These are phyloP conservation scores for Malassezia sp. DNA, from an alignment of 1,284 basidiomycete species.

Conservation along the genomic window DNA sequence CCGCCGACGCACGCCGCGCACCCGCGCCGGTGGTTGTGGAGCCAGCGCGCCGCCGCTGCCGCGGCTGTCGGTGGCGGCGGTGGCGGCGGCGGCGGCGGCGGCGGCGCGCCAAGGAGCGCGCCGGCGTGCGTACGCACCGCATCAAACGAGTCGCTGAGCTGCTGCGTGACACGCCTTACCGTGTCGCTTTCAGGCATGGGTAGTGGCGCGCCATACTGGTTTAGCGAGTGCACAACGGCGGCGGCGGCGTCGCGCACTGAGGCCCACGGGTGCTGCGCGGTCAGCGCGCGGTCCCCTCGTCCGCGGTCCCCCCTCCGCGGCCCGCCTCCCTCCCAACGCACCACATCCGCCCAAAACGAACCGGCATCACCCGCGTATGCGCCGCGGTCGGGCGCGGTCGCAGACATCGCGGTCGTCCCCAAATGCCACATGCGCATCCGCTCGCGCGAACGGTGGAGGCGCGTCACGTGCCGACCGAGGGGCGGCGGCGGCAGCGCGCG, in stretches of 20 bases:
- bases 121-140: not conserved
- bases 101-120: not conserved
- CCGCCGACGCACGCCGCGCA: conserved; percentile 6
- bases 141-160: too few relatives aligned
- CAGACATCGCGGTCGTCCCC: too few relatives aligned
- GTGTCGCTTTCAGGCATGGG: too few relatives aligned
- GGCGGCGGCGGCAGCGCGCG: too few relatives aligned
- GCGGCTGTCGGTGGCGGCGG: conserved; percentile 23
- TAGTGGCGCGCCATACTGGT: conserved; percentile 11
- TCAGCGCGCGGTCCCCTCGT: not conserved
- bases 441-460: too few relatives aligned
- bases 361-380: too few relatives aligned
- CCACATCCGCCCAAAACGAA: too few relatives aligned
- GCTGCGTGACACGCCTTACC: not conserved
- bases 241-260: not conserved
- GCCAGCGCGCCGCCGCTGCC: conserved; percentile 15
- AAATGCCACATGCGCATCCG: too few relatives aligned
- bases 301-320: too few relatives aligned
- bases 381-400: too few relatives aligned
- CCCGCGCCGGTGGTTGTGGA: conserved; percentile 11
- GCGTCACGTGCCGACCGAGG: too few relatives aligned
- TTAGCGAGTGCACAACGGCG: conserved; percentile 2
- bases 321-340: too few relatives aligned
- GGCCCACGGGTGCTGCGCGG: not conserved
- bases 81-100: conserved; percentile 16